phyloP scores from a whole-genome alignment of 1,284 basidiomycete species.

The Cutaneotrichosporon dermatis region DNA sequence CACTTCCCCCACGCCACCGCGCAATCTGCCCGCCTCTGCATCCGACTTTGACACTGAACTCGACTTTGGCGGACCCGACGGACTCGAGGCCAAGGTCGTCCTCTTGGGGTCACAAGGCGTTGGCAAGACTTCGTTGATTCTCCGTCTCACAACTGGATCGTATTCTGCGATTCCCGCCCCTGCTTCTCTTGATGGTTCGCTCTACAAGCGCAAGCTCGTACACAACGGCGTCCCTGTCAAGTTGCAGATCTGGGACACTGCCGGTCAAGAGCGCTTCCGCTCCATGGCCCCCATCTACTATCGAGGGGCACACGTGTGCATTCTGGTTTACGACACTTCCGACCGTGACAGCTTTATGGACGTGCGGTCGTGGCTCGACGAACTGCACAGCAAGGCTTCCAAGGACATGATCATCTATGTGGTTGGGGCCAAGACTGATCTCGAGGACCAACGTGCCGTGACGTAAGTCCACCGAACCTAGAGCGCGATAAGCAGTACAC shows the following conservation, averaged over 20 bases:
- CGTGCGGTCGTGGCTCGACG: conserved; percentile 88
- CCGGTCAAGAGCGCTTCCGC: conserved; percentile 94
- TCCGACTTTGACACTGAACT: conserved; percentile 10
- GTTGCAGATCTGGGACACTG: conserved; percentile 81
- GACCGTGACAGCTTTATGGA: conserved; percentile 84
- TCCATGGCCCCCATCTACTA: conserved; percentile 74
- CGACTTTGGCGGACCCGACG: conserved; percentile 39
- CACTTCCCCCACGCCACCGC: conserved; percentile 4
- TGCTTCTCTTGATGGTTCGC: conserved; percentile 90
- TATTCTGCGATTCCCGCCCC: conserved; percentile 76
- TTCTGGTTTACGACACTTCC: conserved; percentile 52
- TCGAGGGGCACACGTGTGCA: conserved; percentile 53
- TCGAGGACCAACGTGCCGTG: conserved; percentile 30
- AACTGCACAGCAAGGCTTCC: conserved; percentile 38
- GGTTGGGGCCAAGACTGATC: conserved; percentile 46
- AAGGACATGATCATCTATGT: conserved; percentile 47
- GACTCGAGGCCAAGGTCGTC: conserved; percentile 90
- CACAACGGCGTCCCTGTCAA: conserved; percentile 84
- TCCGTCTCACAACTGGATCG: conserved; percentile 85
- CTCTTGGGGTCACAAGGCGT: conserved; percentile 96
- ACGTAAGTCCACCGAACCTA: conserved; percentile 22
- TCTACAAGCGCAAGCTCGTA: conserved; percentile 89
- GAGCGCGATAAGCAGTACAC: background rate
- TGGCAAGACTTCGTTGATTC: conserved; percentile 89
- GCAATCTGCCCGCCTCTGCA: background rate